Percentiles rank a stretch among this genome's conserved stretches.
phyloP scores from a whole-genome alignment of 2,329 filamentous ascomycete genomes.

The Teratosphaeria epicoccoides region DNA sequence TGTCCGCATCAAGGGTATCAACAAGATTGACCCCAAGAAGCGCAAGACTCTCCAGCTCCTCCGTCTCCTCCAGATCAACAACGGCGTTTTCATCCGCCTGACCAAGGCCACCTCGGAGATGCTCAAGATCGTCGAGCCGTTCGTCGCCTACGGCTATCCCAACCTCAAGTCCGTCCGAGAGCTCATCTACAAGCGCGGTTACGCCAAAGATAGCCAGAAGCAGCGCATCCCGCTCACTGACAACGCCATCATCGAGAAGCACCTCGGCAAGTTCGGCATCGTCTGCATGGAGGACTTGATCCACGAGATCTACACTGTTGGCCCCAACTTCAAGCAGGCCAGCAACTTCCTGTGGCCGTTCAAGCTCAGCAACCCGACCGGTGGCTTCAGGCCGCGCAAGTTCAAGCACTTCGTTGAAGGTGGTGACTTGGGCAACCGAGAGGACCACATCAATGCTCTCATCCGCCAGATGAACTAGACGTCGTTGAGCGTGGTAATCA shows the following conservation, averaged over 20 bases:
- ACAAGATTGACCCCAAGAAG: constrained; percentile 99
- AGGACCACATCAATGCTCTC: constrained; percentile 94
- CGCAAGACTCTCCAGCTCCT: constrained; percentile 99
- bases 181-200: constrained; percentile 99
- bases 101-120: constrained; percentile 98
- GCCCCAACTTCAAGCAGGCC: constrained; percentile 96
- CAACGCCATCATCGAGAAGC: constrained; percentile 95
- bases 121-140: constrained; percentile 97
- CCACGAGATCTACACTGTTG: constrained; percentile 97
- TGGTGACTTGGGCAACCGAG: constrained; percentile 96
- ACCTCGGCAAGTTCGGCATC: constrained; percentile 95
- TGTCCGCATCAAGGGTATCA: constrained; percentile 99
- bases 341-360: constrained; percentile 99
- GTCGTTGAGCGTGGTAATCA: neutral
- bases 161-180: constrained; percentile 99
- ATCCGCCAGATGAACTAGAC: constrained; percentile 96
- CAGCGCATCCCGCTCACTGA: constrained; percentile 93
- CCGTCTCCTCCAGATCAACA: constrained; percentile 99
- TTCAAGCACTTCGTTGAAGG: constrained; percentile 99
- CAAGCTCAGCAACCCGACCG: constrained; percentile 97
- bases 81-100: constrained; percentile 93
- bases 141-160: constrained; percentile 98
- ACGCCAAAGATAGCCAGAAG: constrained; percentile 91
- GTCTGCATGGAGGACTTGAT: constrained; percentile 99
- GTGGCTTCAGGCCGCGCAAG: constrained; percentile 92